These are phyloP conservation scores for Alternaria viburni DNA, from an alignment of 2,329 filamentous ascomycete genomes.

Conservation along the genomic window DNA sequence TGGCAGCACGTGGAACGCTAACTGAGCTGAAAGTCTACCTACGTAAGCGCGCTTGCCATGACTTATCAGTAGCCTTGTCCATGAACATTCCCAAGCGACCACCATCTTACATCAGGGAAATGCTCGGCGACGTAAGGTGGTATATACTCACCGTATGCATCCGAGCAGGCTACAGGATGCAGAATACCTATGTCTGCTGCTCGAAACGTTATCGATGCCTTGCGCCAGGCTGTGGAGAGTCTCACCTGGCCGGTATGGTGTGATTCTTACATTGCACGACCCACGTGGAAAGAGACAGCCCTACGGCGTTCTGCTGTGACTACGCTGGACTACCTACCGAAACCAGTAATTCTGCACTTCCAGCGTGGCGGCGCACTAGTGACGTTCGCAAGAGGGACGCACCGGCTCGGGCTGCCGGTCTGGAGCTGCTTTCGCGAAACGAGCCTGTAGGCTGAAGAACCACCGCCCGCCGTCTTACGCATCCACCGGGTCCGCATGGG, in stretches of 20 bases:
- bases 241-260: not conserved
- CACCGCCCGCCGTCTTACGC: not conserved
- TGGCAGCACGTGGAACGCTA: slow-evolving; percentile 6
- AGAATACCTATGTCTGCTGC: not conserved
- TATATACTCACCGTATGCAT: not conserved
- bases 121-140: not conserved
- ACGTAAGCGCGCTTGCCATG: slow-evolving; percentile 17
- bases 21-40: not conserved
- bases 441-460: not conserved
- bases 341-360: slow-evolving; percentile 5
- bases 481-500: slow-evolving; percentile 6
- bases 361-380: not conserved
- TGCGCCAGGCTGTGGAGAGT: not conserved
- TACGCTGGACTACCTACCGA: slow-evolving; percentile 6
- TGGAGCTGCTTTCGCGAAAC: not conserved
- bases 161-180: not conserved
- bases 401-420: not conserved
- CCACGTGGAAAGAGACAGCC: slow-evolving; percentile 1
- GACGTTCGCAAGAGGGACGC: not conserved
- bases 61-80: slow-evolving; percentile 16
- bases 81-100: slow-evolving; percentile 2
- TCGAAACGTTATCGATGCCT: not conserved
- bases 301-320: not conserved
- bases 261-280: not conserved
- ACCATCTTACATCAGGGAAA: not conserved